Evolutionary conservation across 2,329 filamentous ascomycete genomes (phyloP), one percentile per base, ranked within the genome.

Genomic region (Penicillium crustosum): DNA sequence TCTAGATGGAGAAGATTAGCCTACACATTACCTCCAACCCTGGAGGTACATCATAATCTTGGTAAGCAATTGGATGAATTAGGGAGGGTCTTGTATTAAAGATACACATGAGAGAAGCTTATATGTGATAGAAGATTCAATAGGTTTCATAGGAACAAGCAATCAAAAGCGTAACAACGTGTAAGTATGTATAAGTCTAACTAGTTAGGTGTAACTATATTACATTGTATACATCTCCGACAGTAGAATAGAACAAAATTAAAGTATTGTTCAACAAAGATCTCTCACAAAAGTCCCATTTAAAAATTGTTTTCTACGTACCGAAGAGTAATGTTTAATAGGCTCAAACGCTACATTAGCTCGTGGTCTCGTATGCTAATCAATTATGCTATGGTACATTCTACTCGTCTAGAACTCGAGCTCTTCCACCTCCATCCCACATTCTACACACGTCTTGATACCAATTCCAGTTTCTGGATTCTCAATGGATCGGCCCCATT

Each of bases 381-480:
- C 2, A 35, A 45, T 27, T 27, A 47, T 47, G 10, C 45, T 45
- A 54, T 50, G 31, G 17, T 55, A 48, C 42, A 62, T 10, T 55
- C 13, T 9, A 13, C 29, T 36, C n/a, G 25, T 21, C 27, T 57
- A 87, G 61, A 88, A 83, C 61, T 87, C 85, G 66, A 88, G 63
- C 71, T 88, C 86, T 68, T 88, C 85, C 47, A 88, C 82, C 71
- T 87, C 85, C 83, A 88, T 86, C 17, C 84, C 85, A 75, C 86
- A 88, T 60, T 85, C 84, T 13, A 83, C 78, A 68, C 86, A 88
- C 33, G 77, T 91, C 82, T 95, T 97, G 54, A 91, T 86, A 41
- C 84, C 74, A 12, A 80, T 77, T 0, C 79, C 78, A 1, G 83
- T 86, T 62, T 84, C 82, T 0, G 81, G 78, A 67, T 87, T 81